Conservation (phyloP, 257 asterid genomes). For the Salvia hispanica region DNA sequence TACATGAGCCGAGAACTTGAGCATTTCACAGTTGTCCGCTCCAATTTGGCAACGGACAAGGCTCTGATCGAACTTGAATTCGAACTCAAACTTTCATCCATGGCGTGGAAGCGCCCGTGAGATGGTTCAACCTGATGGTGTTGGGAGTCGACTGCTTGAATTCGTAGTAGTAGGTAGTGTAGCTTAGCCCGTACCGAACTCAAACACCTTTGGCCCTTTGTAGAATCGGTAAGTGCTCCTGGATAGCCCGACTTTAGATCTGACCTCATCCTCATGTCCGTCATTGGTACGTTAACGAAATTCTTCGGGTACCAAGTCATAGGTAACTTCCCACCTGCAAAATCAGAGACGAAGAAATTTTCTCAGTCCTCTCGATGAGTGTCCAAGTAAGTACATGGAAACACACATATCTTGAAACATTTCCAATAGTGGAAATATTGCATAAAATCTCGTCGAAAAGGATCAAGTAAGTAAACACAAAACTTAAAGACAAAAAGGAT, state of each 20-base stretch:
- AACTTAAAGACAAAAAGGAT: too few species aligned
- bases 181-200: slow-evolving; percentile 78
- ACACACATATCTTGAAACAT: too few species aligned
- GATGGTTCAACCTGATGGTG: slow-evolving; percentile 46
- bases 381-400: neutral
- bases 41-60: slow-evolving; percentile 50
- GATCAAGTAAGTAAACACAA: neutral
- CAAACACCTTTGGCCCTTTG: slow-evolving; percentile 62
- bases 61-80: slow-evolving; percentile 32
- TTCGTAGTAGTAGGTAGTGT: slow-evolving; percentile 55
- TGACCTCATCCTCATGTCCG: slow-evolving; percentile 89
- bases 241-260: slow-evolving; percentile 65
- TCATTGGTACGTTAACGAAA: slow-evolving; percentile 67
- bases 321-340: slow-evolving; percentile 76
- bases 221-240: slow-evolving; percentile 79
- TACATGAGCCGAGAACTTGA: slow-evolving; percentile 52
- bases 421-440: too few species aligned
- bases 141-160: slow-evolving; percentile 53
- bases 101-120: slow-evolving; percentile 21
- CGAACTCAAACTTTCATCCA: slow-evolving; percentile 21
- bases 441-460: too few species aligned
- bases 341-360: slow-evolving; percentile 9
- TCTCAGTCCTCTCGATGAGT: too few species aligned
- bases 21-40: slow-evolving; percentile 46
- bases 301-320: slow-evolving; percentile 84